phyloP scores from a whole-genome alignment of 73 alveolate species.

The Durusdinium trenchii region DNA sequence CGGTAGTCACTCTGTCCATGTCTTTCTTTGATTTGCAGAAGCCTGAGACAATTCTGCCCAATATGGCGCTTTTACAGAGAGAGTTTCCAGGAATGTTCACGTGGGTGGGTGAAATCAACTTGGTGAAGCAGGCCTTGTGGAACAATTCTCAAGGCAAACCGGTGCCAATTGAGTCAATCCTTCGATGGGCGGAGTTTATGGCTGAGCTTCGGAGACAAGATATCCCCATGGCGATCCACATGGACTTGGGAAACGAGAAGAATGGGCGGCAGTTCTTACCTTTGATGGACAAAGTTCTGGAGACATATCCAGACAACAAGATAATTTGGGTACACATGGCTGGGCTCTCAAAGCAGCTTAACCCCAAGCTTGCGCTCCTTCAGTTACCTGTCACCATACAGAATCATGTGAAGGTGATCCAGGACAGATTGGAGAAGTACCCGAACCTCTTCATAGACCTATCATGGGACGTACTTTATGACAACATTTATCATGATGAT shows the following conservation, averaged over 20 bases:
- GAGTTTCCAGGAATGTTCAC: constrained; percentile 82
- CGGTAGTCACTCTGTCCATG: constrained; percentile 59
- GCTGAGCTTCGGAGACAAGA: constrained; percentile 67
- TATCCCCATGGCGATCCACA: constrained; percentile 71
- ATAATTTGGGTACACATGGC: constrained; percentile 94
- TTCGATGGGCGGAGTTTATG: constrained; percentile 42
- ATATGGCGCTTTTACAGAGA: constrained; percentile 35
- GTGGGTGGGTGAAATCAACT: constrained; percentile 83
- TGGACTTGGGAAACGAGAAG: constrained; percentile 53
- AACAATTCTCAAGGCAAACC: constrained; percentile 47
- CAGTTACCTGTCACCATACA: constrained; percentile 63
- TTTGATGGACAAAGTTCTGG: constrained; percentile 65
- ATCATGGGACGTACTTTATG: constrained; percentile 86
- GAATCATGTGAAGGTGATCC: constrained; percentile 44
- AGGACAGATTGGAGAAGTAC: constrained; percentile 38
- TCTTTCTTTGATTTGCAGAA: constrained; percentile 73
- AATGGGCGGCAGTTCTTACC: constrained; percentile 58
- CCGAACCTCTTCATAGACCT: constrained; percentile 71
- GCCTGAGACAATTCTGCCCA: constrained; percentile 23
- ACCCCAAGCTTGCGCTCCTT: constrained; percentile 67
- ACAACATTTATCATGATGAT: constrained; percentile 36
- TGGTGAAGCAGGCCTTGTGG: constrained; percentile 95
- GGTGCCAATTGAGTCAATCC: constrained; percentile 11
- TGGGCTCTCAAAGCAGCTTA: constrained; percentile 65
- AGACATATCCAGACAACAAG: constrained; percentile 48